A percentile compares a stretch with the other conserved stretches of the same genome.
Evolutionary conservation across 371 early-diverging fungal genomes (phyloP).

Genomic region (Rhizomucor pusillus): DNA sequence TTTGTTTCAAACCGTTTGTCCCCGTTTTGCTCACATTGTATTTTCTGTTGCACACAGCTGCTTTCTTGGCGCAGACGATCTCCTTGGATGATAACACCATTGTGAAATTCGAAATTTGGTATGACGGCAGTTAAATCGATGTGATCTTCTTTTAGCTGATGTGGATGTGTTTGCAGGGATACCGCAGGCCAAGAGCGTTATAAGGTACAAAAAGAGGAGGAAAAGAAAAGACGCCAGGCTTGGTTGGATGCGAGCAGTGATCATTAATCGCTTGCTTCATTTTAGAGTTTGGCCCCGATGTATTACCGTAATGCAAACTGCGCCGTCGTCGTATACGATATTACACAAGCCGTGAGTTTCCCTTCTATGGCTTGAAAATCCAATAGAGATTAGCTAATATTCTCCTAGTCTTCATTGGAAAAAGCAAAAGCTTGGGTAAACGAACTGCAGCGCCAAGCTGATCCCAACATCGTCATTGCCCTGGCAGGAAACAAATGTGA

Average conservation of each 20-base stretch:
- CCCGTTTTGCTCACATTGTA: slow-evolving; percentile 67
- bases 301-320: slow-evolving; percentile 98
- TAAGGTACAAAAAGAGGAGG: slow-evolving; percentile 73
- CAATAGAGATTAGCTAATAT: slow-evolving; percentile 9
- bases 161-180: slow-evolving; percentile 62
- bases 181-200: slow-evolving; percentile 96
- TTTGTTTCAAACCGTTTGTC: neutral
- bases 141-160: slow-evolving; percentile 4
- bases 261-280: slow-evolving; percentile 1
- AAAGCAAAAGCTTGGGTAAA: slow-evolving; percentile 99
- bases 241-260: neutral
- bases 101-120: slow-evolving; percentile 89
- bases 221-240: slow-evolving; percentile 8
- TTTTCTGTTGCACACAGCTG: slow-evolving; percentile 50
- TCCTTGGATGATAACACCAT: slow-evolving; percentile 67
- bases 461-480: slow-evolving; percentile 94
- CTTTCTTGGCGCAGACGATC: slow-evolving; percentile 79
- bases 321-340: slow-evolving; percentile 96
- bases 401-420: slow-evolving; percentile 79
- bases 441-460: slow-evolving; percentile 95
- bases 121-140: slow-evolving; percentile 10
- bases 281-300: slow-evolving; percentile 96
- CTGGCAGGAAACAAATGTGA: slow-evolving; percentile 96
- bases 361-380: neutral
- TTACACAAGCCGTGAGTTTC: slow-evolving; percentile 80